Evolutionary conservation across 140 eudicot genomes (phyloP), one percentile per base, ranked within the genome.

Genomic region (Erigeron philadelphicus): DNA sequence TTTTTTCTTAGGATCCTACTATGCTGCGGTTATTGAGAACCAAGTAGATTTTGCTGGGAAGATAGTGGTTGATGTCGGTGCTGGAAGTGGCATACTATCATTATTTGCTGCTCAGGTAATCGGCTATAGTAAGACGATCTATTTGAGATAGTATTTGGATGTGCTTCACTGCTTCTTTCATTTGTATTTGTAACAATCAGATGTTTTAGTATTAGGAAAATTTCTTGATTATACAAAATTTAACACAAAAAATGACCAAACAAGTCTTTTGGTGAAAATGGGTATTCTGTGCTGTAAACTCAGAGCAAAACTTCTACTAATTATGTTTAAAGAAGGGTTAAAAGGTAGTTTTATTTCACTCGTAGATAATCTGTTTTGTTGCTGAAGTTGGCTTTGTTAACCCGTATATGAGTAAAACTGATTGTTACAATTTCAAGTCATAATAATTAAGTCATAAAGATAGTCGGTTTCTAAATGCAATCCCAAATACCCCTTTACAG

Each of bases 11-110:
- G 98, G 96, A 72, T 82, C 90, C 40, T 93, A 89, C 68, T 89
- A 93, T 72, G 96, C 98, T 48, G 96, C 98, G 6, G 93, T 93
- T 43, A 81, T 93, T 49, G 98, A 93, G 83, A 93, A 93, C 77
- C 88, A 86, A 72, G 89, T 66, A 17, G 96, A 89, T 80, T 93
- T 93, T 78, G 61, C 23, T 57, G 98, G 89, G n/a, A 85, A 85
- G 52, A 90, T 93, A 54, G 98, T 93, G 67, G 96, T 93, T 81
- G 98, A 93, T 85, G 98, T 93, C 54, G 98, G 98, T 63, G 98
- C 95, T 64, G 98, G 98, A 68, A 93, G 96, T 80, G 98, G 98
- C 79, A 93, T 93, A 72, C 80, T 93, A 56, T 93, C 98, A 55
- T 78, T 93, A 77, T 93, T 89, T 75, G 95, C 98, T 58, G 98